Evolutionary conservation across 305 asterid genomes (phyloP).

Genomic region (Rubia peregrina): DNA sequence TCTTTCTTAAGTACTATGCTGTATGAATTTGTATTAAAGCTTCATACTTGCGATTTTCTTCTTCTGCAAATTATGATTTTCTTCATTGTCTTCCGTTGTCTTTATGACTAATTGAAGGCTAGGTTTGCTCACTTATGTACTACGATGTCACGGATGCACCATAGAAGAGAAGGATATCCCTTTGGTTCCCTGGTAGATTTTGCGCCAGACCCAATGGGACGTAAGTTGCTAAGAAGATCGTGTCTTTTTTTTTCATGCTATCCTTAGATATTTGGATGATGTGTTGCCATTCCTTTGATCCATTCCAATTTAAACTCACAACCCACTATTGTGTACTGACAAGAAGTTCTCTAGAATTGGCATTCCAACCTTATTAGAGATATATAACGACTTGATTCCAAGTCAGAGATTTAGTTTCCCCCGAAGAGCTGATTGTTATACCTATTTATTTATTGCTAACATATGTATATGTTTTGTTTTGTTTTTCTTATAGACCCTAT

Average conservation of each 20-base stretch:
- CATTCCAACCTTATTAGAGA: not conserved
- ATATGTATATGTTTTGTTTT: not conserved
- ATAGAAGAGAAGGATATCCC: conserved; percentile 92
- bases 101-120: conserved; percentile 45
- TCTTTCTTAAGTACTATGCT: conserved; percentile 6
- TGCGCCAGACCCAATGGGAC: conserved; percentile 85
- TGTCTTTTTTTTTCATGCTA: not conserved
- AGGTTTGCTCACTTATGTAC: conserved; percentile 96
- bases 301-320: not conserved
- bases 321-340: not conserved
- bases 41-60: conserved; percentile 3
- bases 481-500: conserved; percentile 68
- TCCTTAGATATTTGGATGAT: not conserved
- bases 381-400: not conserved
- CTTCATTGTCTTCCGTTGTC: not conserved
- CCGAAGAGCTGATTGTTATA: not conserved
- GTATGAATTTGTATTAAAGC: not conserved
- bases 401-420: not conserved
- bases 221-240: conserved; percentile 42
- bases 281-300: not conserved
- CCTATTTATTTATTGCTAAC: not conserved
- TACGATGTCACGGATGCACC: conserved; percentile 95
- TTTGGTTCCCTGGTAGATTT: conserved; percentile 98
- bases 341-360: not conserved
- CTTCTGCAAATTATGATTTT: conserved; percentile 3